phyloP scores from a whole-genome alignment of 805 yeast genomes.

The Kuraishia molischiana region DNA sequence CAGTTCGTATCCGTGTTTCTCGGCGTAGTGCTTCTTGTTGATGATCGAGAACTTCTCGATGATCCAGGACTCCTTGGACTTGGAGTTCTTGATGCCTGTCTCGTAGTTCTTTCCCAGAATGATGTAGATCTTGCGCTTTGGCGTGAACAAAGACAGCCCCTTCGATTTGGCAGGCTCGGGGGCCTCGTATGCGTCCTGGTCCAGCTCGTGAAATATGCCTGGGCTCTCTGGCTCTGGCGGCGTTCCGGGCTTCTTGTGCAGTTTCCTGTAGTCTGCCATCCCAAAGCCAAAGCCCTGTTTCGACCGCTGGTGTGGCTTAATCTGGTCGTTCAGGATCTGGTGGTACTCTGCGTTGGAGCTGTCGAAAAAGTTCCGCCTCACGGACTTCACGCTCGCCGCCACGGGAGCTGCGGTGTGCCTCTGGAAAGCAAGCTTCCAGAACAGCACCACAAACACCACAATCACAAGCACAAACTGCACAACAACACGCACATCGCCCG shows the following conservation, averaged over 20 bases:
- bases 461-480: not conserved
- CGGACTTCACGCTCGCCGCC: not conserved
- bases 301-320: conserved; percentile 13
- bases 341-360: conserved; percentile 10
- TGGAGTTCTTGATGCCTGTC: conserved; percentile 29
- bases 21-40: conserved; percentile 38
- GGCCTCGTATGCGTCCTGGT: not conserved
- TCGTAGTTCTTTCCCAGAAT: conserved; percentile 29
- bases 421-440: not conserved
- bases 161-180: not conserved
- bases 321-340: conserved; percentile 13
- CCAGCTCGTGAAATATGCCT: conserved; percentile 13
- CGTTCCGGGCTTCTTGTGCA: conserved; percentile 15
- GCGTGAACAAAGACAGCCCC: conserved; percentile 4
- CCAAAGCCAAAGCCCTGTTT: conserved; percentile 10
- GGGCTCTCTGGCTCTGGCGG: conserved; percentile 17
- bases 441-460: not conserved
- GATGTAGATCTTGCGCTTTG: conserved; percentile 22
- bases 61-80: conserved; percentile 30
- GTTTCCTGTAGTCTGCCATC: conserved; percentile 5
- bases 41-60: conserved; percentile 37
- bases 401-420: too few relatives aligned
- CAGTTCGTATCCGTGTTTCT: conserved; percentile 36
- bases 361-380: conserved; percentile 11
- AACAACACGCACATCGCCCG: not conserved